Percentiles rank a stretch among this genome's conserved stretches.
Evolutionary conservation across 2,329 filamentous ascomycete species (phyloP).

Genomic region (Trichoderma sp.): DNA sequence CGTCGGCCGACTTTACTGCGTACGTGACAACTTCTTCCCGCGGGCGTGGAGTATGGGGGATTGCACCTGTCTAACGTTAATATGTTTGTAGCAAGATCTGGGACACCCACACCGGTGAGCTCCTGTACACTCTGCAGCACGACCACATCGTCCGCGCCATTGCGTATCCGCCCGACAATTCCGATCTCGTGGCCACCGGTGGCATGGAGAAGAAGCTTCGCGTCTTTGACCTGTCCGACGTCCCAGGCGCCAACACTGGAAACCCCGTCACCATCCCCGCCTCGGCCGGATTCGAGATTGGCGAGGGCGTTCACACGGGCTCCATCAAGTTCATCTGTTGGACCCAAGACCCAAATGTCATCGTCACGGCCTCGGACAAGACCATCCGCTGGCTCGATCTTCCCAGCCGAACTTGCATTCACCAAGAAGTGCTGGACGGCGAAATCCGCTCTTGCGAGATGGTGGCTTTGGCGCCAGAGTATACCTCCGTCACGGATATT

Average conservation of each 20-base stretch:
- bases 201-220: slow-evolving; percentile 96
- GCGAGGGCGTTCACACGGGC: slow-evolving; percentile 74
- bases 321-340: slow-evolving; percentile 97
- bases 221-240: slow-evolving; percentile 78
- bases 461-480: slow-evolving; percentile 60
- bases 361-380: slow-evolving; percentile 90
- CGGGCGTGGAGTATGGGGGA: background rate
- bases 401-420: slow-evolving; percentile 68
- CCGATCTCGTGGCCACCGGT: slow-evolving; percentile 85
- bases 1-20: slow-evolving; percentile 94
- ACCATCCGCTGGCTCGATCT: slow-evolving; percentile 94
- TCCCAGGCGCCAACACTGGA: slow-evolving; percentile 41
- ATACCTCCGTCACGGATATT: slow-evolving; percentile 59
- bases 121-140: slow-evolving; percentile 81
- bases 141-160: slow-evolving; percentile 93
- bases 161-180: slow-evolving; percentile 78
- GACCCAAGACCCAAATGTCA: slow-evolving; percentile 80
- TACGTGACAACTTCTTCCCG: slow-evolving; percentile 42
- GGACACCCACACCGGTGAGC: slow-evolving; percentile 93
- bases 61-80: background rate
- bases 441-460: slow-evolving; percentile 91
- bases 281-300: slow-evolving; percentile 78
- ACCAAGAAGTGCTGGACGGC: slow-evolving; percentile 75
- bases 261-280: slow-evolving; percentile 50
- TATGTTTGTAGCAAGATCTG: slow-evolving; percentile 73